Base-by-base conservation (phyloP, 768 basidiomycete species). In the Plicaturopsis crispa region DNA sequence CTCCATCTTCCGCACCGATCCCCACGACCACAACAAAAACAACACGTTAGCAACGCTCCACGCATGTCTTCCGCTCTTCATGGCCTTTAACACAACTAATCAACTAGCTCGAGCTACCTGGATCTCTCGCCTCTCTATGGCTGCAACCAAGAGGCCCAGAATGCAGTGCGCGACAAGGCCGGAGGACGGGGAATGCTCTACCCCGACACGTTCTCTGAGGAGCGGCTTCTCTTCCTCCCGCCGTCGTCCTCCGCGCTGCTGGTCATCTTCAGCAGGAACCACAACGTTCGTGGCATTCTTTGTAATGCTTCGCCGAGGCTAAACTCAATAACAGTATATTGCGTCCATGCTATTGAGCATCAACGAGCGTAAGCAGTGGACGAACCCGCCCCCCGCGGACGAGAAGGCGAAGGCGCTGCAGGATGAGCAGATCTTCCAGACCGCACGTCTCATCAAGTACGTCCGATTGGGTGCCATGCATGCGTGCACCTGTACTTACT, bases 391-490 rank as follows among this genome's bases (percentile, higher is more conserved):
- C 14, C 8, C 14, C 14, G 26, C 10, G 8, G 26, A 28, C 14
- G 26, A 28, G 14, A 40, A 24, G 11, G 32, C 40, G 39, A 49
- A 43, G 14, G 49, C 46, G 11, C 31, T 40, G 11, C 72, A 73
- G 44, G 73, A 75, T 44, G 73, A 75, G 41, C 68, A 79, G 40
- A 70, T 79, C 13, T 79, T 77, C 62, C 70, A 77, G 48, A 69
- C 64, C 11, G 70, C 73, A 0, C 56, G 65, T 19, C 65, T 77
- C n/a, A 57, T 77, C 50, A 77, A 77, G 10, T 14, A 14, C 26
- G 10, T 8, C 10, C 10, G 10, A 28, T 28, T 28, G 10, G 14
- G 26, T 8, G 14, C 8, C 26, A 14, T 28, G n/a, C n/a, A n/a
- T n/a, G n/a, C 14, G 26, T 28, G 10, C 10, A 8, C 26, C 10